Base-by-base conservation (phyloP, 306 rosid species). In the Erythrophleum fordii region DNA sequence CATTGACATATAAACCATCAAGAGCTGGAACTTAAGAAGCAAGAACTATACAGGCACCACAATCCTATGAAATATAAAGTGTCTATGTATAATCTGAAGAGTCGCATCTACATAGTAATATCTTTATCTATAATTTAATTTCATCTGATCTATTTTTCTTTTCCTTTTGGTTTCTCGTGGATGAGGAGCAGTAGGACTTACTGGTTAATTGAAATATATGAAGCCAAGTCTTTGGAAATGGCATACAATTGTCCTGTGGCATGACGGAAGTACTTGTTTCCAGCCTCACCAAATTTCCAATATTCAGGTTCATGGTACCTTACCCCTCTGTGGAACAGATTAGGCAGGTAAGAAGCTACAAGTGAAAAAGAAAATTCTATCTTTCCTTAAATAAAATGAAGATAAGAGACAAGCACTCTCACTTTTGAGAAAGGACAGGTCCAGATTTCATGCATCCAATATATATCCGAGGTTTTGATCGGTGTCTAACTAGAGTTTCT, bases 361-460 rank as follows among this genome's bases (percentile, higher is more conserved):
- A 75, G 29, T 55, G 51, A 14, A 73, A 69, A 70, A 53, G 49
- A 59, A 68, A 51, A 25, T 39, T 16, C 23, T 5, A 29, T 72
- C 28, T 23, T 76, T 46, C 42, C 64, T 49, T 65, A 52, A 73
- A 81, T 75, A 2, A 23, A 77, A 52, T 28, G 45, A 35, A 55
- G 44, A 59, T 10, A 59, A 25, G 49, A 62, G 70, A 74, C 73
- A 73, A 73, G 5, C 6, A 35, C 5, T 46, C 92, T 87, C 80
- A 93, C 99, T 93, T 93, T 73, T 92, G 99, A 55, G 94, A 73
- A 65, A 96, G 87, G 49, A 96, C 98, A 28, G 98, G 99, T 55
- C 99, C 99, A 55, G 99, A 96, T 92, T 96, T 96, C 99, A 96
- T 96, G 97, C 99, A 96, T 70, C 99, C 98, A 53, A 96, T 89